A percentile compares a stretch with the other conserved stretches of the same genome.
These are phyloP conservation scores for Candida peoriensis DNA, from an alignment of 805 yeast species.

Conservation along the genomic window DNA sequence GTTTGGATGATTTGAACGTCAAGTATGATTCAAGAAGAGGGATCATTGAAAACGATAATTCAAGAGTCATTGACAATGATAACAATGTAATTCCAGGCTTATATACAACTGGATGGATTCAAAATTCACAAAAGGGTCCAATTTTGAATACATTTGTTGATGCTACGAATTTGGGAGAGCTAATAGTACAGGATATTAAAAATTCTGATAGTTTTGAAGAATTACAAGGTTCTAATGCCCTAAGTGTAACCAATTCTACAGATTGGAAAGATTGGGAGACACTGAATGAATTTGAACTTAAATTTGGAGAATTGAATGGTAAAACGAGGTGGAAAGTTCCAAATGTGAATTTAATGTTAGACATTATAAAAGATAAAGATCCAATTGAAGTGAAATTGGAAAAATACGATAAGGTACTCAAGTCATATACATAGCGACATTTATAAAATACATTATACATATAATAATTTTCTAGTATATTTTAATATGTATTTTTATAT, in stretches of 20 bases:
- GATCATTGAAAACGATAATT: slow-evolving; percentile 40
- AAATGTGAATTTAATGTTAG: slow-evolving; percentile 44
- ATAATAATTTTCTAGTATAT: too few species aligned
- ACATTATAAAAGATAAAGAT: slow-evolving; percentile 17
- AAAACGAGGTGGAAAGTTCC: slow-evolving; percentile 58
- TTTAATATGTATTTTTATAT: too few species aligned
- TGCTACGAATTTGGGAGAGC: slow-evolving; percentile 68
- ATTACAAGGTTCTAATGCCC: slow-evolving; percentile 29
- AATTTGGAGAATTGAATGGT: slow-evolving; percentile 41
- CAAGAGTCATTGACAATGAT: slow-evolving; percentile 32
- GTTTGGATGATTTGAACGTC: slow-evolving; percentile 40
- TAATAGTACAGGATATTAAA: slow-evolving; percentile 52
- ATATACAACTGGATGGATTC: slow-evolving; percentile 89
- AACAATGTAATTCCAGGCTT: slow-evolving; percentile 38
- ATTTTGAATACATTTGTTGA: slow-evolving; percentile 89
- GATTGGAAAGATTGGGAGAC: slow-evolving; percentile 66
- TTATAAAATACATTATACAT: too few species aligned
- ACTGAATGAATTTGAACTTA: slow-evolving; percentile 49
- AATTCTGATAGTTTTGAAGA: slow-evolving; percentile 13
- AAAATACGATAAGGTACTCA: background rate
- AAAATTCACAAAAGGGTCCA: slow-evolving; percentile 82
- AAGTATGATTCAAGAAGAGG: slow-evolving; percentile 43
- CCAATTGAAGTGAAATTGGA: slow-evolving; percentile 2
- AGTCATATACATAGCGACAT: background rate
- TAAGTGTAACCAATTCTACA: slow-evolving; percentile 27